Evolutionary conservation across 805 yeast species (phyloP), one percentile per base, ranked within the genome.

Genomic region (Lachancea lanzarotensis): DNA sequence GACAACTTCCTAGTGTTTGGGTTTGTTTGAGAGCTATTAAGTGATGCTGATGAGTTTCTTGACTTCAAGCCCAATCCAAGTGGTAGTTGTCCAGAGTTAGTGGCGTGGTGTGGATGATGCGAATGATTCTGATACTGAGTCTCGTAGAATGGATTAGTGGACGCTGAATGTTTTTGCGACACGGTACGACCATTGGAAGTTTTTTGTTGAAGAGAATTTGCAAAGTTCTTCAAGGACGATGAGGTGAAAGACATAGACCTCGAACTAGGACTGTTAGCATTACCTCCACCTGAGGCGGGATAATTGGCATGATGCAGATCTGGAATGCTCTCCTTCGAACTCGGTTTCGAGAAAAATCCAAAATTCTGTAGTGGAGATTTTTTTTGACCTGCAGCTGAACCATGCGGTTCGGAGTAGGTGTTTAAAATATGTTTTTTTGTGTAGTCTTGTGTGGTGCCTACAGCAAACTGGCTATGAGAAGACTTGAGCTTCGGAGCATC

Each of bases 31-130:
- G 35, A 32, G 29, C 40, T 44, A 18, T 36, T 36, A 29, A 63
- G 45, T 12, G 67, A 62, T 10, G 78, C 69, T 1, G 77, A 67
- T 18, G 76, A 68, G 34, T 73, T 68, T 56, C 78, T 65, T 12
- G 76, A 65, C 51, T 73, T 75, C 30, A 71, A 55, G 1, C 76
- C 75, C 13, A 68, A 48, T 0, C 69, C 72, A 4, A 58, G 38
- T 2, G 48, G 32, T 11, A 43, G 32, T 27, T 52, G 52, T 8
- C 42, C 27, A 13, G 26, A 4, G 5, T 15, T 26, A 27, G 29
- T 35, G 43, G 45, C 46, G 13, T 46, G 45, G 36, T 43, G 46
- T 11, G 46, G 47, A 11, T 48, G 45, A 37, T 43, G 46, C 3
- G 19, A 8, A 22, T 25, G 31, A 25, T 25, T n/a, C 13, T 22